These are phyloP conservation scores for Acacia pycnantha DNA, from an alignment of 331 rosid species.

Conservation along the genomic window DNA sequence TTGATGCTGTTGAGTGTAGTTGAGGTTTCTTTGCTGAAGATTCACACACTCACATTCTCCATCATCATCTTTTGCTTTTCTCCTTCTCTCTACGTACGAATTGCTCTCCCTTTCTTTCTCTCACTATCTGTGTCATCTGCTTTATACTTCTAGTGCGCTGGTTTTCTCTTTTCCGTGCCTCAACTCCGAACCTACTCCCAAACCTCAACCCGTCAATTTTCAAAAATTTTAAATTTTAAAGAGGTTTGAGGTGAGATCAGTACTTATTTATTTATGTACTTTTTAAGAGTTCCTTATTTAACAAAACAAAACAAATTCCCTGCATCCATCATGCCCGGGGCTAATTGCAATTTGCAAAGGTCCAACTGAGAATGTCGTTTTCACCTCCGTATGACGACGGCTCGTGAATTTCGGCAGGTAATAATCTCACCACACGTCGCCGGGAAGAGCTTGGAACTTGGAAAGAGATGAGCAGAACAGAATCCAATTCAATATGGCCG, in stretches of 20 bases:
- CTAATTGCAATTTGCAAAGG: neutral
- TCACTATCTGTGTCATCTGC: conserved; percentile 18
- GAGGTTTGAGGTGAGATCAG: neutral
- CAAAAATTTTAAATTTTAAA: neutral
- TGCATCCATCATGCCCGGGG: neutral
- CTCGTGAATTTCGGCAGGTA: conserved; percentile 12
- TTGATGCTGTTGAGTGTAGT: conserved; percentile 39
- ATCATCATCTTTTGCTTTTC: conserved; percentile 45
- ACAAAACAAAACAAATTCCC: neutral
- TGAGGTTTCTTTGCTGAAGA: conserved; percentile 43
- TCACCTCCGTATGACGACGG: neutral
- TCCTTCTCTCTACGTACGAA: conserved; percentile 18
- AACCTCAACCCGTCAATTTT: conserved; percentile 23
- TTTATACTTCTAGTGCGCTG: conserved; percentile 37
- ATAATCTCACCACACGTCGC: neutral
- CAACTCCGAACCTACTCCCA: conserved; percentile 48
- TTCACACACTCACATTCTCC: conserved; percentile 30
- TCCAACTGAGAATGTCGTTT: neutral
- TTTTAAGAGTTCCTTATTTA: neutral
- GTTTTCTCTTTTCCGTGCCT: conserved; percentile 18
- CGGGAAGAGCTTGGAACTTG: neutral
- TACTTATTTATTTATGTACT: neutral
- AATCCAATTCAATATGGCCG: neutral
- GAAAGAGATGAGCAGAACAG: neutral
- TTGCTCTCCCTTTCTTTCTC: neutral